A percentile compares a stretch with the other conserved stretches of the same genome.
These are phyloP conservation scores for Pterocarpus santalinus DNA, from an alignment of 306 rosid genomes.

Conservation along the genomic window DNA sequence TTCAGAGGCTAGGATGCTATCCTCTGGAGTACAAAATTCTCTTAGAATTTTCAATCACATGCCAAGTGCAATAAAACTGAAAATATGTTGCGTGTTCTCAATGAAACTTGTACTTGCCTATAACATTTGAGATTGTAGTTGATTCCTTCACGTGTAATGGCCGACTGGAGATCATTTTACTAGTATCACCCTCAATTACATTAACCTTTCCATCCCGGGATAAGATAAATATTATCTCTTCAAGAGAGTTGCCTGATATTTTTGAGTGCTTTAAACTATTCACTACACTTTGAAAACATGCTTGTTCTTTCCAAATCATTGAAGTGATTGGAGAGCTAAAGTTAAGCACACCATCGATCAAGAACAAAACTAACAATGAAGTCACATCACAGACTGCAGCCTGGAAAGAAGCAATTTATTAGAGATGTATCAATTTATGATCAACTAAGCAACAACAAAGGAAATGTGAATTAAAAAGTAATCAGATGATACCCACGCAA, in stretches of 20 bases:
- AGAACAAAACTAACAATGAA: slow-evolving; percentile 63
- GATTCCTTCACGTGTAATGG: slow-evolving; percentile 77
- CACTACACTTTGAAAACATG: slow-evolving; percentile 49
- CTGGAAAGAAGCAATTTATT: slow-evolving; percentile 64
- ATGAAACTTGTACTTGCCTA: slow-evolving; percentile 89
- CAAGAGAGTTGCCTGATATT: slow-evolving; percentile 50
- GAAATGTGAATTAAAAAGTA: slow-evolving; percentile 33
- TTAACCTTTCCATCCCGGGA: slow-evolving; percentile 76
- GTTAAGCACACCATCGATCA: slow-evolving; percentile 62
- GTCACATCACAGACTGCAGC: slow-evolving; percentile 74
- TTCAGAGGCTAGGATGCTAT: slow-evolving; percentile 54
- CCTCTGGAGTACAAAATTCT: slow-evolving; percentile 60
- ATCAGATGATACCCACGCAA: slow-evolving; percentile 68
- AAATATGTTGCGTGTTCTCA: slow-evolving; percentile 33
- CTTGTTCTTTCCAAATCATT: slow-evolving; percentile 72
- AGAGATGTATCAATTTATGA: slow-evolving; percentile 31
- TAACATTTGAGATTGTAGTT: slow-evolving; percentile 84
- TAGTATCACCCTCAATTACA: slow-evolving; percentile 66
- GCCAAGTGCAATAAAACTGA: slow-evolving; percentile 31
- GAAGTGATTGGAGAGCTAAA: slow-evolving; percentile 78
- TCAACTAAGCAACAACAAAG: slow-evolving; percentile 36
- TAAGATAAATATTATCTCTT: slow-evolving; percentile 69
- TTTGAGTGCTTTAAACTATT: slow-evolving; percentile 68
- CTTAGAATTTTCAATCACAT: slow-evolving; percentile 49
- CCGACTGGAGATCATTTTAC: slow-evolving; percentile 63